Evolutionary conservation across 1,284 basidiomycete genomes (phyloP), one percentile per base, ranked within the genome.

Genomic region (Trichosporon inkin): DNA sequence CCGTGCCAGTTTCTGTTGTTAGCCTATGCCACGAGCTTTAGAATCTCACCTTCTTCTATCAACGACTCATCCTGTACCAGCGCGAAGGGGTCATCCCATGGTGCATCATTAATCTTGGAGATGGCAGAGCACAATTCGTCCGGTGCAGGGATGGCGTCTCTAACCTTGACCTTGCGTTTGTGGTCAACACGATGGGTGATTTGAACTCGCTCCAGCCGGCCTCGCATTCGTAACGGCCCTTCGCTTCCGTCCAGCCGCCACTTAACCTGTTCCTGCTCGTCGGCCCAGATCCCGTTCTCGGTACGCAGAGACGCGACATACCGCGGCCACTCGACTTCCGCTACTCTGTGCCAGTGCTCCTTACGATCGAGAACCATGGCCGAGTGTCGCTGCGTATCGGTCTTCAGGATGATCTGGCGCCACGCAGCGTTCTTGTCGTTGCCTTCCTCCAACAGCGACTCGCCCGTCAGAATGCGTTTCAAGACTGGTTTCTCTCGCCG

Each of bases 171-270:
- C 24, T 17, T 3, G 20, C 61, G 17, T 36, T 36, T 28, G 17
- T 49, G 51, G n/a, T 28, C 20, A 16, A 49, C 28, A 10, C 32
- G 54, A n/a, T 24, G 39, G 13, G 34, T 34, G 37, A 36, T 40
- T 32, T 68, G 69, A 44, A 73, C 62, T 24, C 76, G 66, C 60
- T 74, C 74, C 39, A 75, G 61, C 35, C 72, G 70, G 47, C 68
- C 66, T 24, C 70, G 82, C 62, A 89, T 87, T 55, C 91, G 84
- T 68, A 89, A 84, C 3, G 91, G 91, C 0, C 91, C 91, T 71
- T 94, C 91, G 6, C 90, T 92, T 66, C 92, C 90, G 64, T 93
- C 91, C 36, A 92, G 76, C 53, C 86, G 80, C 89, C 90, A 94
- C 10, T 82, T 73, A 6, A 81, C 81, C 10, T 74, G 73, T 22